These are phyloP conservation scores for Heritiera fomes DNA, from an alignment of 345 rosid genomes.

Conservation along the genomic window DNA sequence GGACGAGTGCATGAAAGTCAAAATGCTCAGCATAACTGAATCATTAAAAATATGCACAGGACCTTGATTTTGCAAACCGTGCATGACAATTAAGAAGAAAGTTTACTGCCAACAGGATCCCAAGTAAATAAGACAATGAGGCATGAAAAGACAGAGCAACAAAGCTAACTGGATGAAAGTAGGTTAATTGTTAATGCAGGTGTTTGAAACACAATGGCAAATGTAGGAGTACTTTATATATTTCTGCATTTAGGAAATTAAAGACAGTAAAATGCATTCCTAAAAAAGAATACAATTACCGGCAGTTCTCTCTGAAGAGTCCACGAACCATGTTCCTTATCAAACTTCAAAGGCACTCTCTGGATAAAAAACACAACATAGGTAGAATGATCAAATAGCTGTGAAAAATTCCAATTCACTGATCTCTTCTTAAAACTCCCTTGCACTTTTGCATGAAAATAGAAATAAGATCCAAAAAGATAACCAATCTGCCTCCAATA, in stretches of 20 bases:
- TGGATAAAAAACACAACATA: slow-evolving; percentile 24
- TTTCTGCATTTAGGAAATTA: not conserved
- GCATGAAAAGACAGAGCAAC: not conserved
- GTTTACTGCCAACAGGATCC: not conserved
- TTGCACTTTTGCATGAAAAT: not conserved
- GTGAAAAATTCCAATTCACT: not conserved
- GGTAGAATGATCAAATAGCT: not conserved
- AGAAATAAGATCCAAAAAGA: not conserved
- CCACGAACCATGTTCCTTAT: slow-evolving; percentile 66
- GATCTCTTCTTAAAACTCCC: not conserved
- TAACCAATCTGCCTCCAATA: not conserved
- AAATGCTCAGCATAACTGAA: not conserved
- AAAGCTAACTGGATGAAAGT: not conserved
- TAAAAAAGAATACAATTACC: slow-evolving; percentile 40
- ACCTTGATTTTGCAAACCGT: not conserved
- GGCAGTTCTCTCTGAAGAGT: slow-evolving; percentile 64
- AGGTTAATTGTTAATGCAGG: slow-evolving; percentile 1
- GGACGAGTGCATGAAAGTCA: not conserved
- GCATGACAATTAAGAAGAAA: not conserved
- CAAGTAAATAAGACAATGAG: not conserved
- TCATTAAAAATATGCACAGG: not conserved
- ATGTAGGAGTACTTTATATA: not conserved
- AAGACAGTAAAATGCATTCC: not conserved
- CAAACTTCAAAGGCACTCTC: slow-evolving; percentile 71
- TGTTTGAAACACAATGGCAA: not conserved